phyloP scores from a whole-genome alignment of 1,284 basidiomycete species.

The Exobasidium rhododendri region DNA sequence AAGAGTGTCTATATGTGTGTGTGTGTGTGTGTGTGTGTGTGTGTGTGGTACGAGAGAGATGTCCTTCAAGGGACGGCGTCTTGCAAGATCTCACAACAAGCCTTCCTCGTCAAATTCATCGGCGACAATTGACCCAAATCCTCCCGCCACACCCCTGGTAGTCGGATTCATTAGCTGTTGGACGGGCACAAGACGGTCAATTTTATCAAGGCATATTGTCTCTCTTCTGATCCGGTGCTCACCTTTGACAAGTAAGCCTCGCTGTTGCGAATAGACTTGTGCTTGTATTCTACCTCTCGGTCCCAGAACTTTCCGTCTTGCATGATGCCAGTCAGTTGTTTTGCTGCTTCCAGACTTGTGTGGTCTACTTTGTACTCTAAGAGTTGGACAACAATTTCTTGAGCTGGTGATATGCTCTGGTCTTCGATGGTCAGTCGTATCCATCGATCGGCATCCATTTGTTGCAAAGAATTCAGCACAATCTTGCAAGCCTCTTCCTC shows the following conservation, averaged over 20 bases:
- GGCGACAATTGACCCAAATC: not conserved
- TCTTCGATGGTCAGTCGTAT: not conserved
- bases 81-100: no score
- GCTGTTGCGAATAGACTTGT: constrained; percentile 26
- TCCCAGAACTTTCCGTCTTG: constrained; percentile 29
- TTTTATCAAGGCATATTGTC: no score
- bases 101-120: constrained; percentile 11
- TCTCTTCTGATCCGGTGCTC: not conserved
- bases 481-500: not conserved
- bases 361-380: not conserved
- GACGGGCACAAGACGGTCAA: no score
- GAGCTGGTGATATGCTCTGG: not conserved
- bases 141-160: not conserved
- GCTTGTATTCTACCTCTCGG: constrained; percentile 22
- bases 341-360: constrained; percentile 16
- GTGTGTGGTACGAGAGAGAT: no score
- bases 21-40: no score
- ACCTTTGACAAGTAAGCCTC: constrained; percentile 22
- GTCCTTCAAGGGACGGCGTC: no score
- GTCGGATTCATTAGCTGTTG: constrained; percentile 3
- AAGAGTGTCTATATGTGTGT: not conserved
- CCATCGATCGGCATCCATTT: not conserved
- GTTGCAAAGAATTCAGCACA: not conserved
- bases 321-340: constrained; percentile 24
- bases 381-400: not conserved